A percentile compares a stretch with the other conserved stretches of the same genome.
Evolutionary conservation across 2,329 filamentous ascomycete genomes (phyloP).

Genomic region (Apiospora koreana): DNA sequence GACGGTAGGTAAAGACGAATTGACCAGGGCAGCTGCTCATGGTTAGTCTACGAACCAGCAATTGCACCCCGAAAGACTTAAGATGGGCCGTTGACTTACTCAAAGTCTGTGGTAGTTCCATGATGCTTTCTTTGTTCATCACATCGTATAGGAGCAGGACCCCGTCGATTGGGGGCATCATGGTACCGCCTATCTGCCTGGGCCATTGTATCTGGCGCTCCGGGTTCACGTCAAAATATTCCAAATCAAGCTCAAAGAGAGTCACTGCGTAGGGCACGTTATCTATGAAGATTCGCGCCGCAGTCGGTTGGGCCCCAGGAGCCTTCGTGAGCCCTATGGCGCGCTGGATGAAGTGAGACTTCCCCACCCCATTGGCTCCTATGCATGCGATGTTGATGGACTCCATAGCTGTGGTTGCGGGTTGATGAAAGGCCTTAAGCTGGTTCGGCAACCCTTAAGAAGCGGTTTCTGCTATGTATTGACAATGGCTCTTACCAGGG

Average conservation of each 20-base stretch:
- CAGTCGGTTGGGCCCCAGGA: conserved; percentile 56
- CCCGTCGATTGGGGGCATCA: conserved; percentile 77
- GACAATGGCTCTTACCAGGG: not conserved
- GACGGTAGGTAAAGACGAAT: conserved; percentile 72
- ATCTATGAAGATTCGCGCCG: conserved; percentile 59
- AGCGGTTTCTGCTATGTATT: not conserved
- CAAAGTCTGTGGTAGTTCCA: conserved; percentile 72
- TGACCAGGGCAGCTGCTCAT: conserved; percentile 68
- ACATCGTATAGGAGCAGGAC: conserved; percentile 88
- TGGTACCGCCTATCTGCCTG: conserved; percentile 67
- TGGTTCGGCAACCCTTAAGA: not conserved
- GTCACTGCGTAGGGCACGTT: conserved; percentile 59
- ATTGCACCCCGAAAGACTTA: conserved; percentile 3
- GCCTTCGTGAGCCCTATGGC: conserved; percentile 57
- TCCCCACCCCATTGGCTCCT: conserved; percentile 66
- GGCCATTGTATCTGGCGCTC: conserved; percentile 65
- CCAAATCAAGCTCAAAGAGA: conserved; percentile 66
- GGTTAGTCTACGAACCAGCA: conserved; percentile 19
- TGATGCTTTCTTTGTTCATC: conserved; percentile 73
- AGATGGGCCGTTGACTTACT: conserved; percentile 58
- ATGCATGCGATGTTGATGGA: conserved; percentile 67
- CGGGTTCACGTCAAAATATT: conserved; percentile 63
- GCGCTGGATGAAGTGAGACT: conserved; percentile 68
- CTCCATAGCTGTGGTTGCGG: conserved; percentile 45
- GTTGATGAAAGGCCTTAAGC: not conserved